Conservation (phyloP, 306 rosid species). For the Acacia crassicarpa region DNA sequence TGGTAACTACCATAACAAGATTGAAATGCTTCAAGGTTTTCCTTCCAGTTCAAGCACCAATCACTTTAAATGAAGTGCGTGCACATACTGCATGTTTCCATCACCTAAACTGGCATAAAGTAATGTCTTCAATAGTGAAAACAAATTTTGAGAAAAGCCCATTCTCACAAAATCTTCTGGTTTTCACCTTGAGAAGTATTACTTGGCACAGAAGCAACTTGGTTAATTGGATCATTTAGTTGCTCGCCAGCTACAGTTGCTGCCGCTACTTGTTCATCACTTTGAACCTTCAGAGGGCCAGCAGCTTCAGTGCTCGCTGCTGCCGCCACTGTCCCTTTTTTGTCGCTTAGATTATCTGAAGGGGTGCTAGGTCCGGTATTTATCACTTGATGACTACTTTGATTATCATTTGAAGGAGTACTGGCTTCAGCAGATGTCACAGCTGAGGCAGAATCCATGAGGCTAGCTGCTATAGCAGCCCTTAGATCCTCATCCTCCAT, state of each 20-base stretch:
- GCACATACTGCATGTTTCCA: conserved; percentile 38
- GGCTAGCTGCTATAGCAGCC: conserved; percentile 94
- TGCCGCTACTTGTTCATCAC: conserved; percentile 15
- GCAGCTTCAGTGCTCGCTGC: conserved; percentile 29
- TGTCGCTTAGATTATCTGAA: conserved; percentile 35
- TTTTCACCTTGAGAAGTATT: conserved; percentile 37
- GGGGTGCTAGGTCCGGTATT: conserved; percentile 30
- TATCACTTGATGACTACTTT: conserved; percentile 18
- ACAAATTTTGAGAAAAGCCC: conserved; percentile 30
- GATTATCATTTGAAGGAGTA: conserved; percentile 37
- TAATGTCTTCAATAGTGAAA: conserved; percentile 49
- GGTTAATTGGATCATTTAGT: conserved; percentile 38
- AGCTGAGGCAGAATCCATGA: conserved; percentile 60
- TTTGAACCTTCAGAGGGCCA: conserved; percentile 26
- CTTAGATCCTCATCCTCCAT: conserved; percentile 87
- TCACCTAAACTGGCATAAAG: conserved; percentile 34
- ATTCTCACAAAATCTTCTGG: conserved; percentile 36
- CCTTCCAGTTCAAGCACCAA: conserved; percentile 51
- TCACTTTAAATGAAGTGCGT: conserved; percentile 34
- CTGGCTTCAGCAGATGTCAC: conserved; percentile 35
- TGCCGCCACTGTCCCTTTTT: conserved; percentile 22
- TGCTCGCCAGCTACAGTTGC: conserved; percentile 25
- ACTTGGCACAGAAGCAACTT: conserved; percentile 25
- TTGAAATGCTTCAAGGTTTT: conserved; percentile 35
- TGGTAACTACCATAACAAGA: conserved; percentile 2